phyloP scores from a whole-genome alignment of 2,329 filamentous ascomycete genomes.

The Paramyrothecium sp. region DNA sequence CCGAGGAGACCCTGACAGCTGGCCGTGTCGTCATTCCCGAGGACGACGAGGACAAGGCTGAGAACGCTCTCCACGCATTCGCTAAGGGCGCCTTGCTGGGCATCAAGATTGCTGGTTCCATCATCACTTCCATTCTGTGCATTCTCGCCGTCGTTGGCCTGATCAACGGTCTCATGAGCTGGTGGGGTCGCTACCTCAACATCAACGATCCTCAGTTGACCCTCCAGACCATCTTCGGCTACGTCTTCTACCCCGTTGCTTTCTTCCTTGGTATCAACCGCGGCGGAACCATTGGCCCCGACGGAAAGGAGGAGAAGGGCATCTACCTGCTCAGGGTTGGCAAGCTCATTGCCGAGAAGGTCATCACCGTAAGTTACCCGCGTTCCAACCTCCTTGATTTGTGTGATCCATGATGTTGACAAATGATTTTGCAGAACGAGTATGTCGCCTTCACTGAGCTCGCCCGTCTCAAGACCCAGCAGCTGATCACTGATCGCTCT shows the following conservation, averaged over 20 bases:
- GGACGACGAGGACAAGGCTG: conserved; percentile 71
- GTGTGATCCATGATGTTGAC: not conserved
- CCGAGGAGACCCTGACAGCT: conserved; percentile 80
- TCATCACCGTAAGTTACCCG: conserved; percentile 60
- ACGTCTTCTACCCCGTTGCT: conserved; percentile 74
- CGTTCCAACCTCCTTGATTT: not conserved
- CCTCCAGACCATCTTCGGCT: conserved; percentile 73
- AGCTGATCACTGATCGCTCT: conserved; percentile 45
- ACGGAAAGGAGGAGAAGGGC: conserved; percentile 38
- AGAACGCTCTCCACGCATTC: conserved; percentile 82
- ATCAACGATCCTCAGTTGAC: conserved; percentile 67
- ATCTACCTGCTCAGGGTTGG: conserved; percentile 63
- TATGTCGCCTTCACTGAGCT: conserved; percentile 70
- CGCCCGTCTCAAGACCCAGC: conserved; percentile 53
- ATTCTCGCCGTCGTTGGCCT: conserved; percentile 77
- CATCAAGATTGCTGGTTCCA: conserved; percentile 84
- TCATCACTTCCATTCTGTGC: conserved; percentile 74
- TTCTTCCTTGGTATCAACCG: conserved; percentile 79
- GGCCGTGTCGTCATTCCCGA: conserved; percentile 80
- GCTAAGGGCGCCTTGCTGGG: conserved; percentile 83
- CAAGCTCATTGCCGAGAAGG: conserved; percentile 79
- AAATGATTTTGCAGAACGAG: conserved; percentile 56
- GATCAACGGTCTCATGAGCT: conserved; percentile 73
- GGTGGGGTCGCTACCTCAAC: conserved; percentile 80
- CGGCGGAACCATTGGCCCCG: not conserved